Evolutionary conservation across 2,329 filamentous ascomycete genomes (phyloP).

Genomic region (Diplodia sapinea): DNA sequence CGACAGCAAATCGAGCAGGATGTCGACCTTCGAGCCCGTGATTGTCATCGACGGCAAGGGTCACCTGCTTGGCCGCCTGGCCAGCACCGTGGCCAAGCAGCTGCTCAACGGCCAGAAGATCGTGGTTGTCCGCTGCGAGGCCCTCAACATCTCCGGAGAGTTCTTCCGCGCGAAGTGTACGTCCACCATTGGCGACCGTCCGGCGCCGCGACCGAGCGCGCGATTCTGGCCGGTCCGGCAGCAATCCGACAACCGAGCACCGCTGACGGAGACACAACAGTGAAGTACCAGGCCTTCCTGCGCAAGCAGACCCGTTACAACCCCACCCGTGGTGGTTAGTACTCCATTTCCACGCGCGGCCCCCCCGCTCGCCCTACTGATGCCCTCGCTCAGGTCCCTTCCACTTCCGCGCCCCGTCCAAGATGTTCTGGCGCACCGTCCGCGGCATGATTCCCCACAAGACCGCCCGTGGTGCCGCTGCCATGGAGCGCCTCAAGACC

Average conservation of each 20-base stretch:
- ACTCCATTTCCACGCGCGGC: conserved; percentile 32
- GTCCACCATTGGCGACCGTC: conserved; percentile 54
- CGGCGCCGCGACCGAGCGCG: neutral
- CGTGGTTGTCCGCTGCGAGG: conserved; percentile 97
- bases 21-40: conserved; percentile 71
- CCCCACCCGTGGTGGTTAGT: conserved; percentile 94
- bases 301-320: conserved; percentile 99
- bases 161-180: conserved; percentile 99
- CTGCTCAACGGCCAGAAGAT: conserved; percentile 99
- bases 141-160: conserved; percentile 99
- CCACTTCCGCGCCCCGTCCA: conserved; percentile 98
- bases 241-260: conserved; percentile 53
- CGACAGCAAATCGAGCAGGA: conserved; percentile 51
- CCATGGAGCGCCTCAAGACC: conserved; percentile 98
- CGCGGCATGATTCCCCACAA: conserved; percentile 99
- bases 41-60: conserved; percentile 99
- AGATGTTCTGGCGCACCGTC: conserved; percentile 99
- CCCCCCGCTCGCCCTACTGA: conserved; percentile 36
- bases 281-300: conserved; percentile 99
- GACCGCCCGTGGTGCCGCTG: conserved; percentile 95
- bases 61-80: conserved; percentile 98
- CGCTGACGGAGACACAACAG: conserved; percentile 60
- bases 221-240: conserved; percentile 9
- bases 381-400: conserved; percentile 74
- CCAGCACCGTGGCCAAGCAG: conserved; percentile 98